These are phyloP conservation scores for Erodium texanum DNA, from an alignment of 441 rosid genomes.

Conservation along the genomic window DNA sequence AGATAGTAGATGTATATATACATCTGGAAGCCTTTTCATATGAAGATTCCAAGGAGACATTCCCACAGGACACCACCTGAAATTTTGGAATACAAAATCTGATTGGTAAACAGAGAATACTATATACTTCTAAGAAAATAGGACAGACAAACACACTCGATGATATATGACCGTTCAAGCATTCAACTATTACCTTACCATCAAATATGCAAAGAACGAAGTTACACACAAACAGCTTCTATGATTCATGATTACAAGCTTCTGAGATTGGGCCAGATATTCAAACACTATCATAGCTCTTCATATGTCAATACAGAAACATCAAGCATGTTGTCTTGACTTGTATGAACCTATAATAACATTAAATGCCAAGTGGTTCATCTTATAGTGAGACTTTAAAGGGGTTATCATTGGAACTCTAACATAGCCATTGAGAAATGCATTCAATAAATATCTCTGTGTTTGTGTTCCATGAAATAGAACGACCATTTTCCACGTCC, in stretches of 20 bases:
- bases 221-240: neutral
- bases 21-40: slow-evolving; percentile 47
- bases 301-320: neutral
- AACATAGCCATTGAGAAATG: too few species aligned
- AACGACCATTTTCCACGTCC: neutral
- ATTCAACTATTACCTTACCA: neutral
- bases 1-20: slow-evolving; percentile 39
- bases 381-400: neutral
- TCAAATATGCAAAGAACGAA: too few species aligned
- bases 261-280: neutral
- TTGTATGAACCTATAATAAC: neutral
- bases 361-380: too few species aligned
- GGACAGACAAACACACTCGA: neutral
- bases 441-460: too few species aligned
- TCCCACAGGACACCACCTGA: neutral
- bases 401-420: neutral
- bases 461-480: too few species aligned
- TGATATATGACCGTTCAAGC: neutral
- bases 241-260: neutral
- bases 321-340: neutral
- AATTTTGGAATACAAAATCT: neutral
- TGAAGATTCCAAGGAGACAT: slow-evolving; percentile 39
- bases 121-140: neutral
- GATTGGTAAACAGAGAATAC: neutral
- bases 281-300: neutral